Conservation (phyloP, 345 rosid species). For the Jatropha curcas region DNA sequence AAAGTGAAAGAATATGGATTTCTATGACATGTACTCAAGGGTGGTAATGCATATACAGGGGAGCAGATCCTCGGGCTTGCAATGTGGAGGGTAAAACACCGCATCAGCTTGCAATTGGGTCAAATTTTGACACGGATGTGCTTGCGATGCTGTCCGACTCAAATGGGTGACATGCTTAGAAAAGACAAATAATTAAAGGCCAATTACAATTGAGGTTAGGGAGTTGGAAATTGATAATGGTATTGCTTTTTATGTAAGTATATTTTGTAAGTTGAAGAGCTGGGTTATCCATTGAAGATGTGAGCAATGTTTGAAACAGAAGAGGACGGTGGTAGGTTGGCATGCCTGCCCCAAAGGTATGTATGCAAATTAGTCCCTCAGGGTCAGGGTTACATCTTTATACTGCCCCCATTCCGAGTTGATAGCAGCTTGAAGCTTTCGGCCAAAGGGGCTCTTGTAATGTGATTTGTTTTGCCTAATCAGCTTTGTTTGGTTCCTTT, state of each 20-base stretch:
- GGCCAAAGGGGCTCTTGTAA: conserved; percentile 12
- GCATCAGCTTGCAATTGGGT: conserved; percentile 60
- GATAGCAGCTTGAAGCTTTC: conserved; percentile 32
- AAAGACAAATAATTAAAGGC: not conserved
- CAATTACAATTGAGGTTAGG: conserved; percentile 24
- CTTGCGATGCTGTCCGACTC: conserved; percentile 66
- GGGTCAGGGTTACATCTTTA: conserved; percentile 22
- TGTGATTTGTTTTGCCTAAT: conserved; percentile 24
- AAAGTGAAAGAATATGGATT: not conserved
- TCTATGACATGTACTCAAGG: not conserved
- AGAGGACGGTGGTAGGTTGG: conserved; percentile 41
- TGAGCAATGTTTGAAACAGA: conserved; percentile 21
- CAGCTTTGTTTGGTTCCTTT: conserved; percentile 23
- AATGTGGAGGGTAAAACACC: conserved; percentile 65
- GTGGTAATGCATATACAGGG: conserved; percentile 51
- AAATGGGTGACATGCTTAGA: conserved; percentile 40
- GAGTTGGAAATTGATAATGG: conserved; percentile 21
- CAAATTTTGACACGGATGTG: conserved; percentile 61
- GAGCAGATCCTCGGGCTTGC: conserved; percentile 70
- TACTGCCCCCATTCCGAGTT: conserved; percentile 9
- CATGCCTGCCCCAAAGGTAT: conserved; percentile 39
- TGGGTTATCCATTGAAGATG: conserved; percentile 28
- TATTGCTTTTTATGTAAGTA: conserved; percentile 29
- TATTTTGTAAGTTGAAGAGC: conserved; percentile 24
- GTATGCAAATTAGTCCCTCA: conserved; percentile 25